A percentile compares a stretch with the other conserved stretches of the same genome.
Evolutionary conservation across 2,329 filamentous ascomycete genomes (phyloP).

Genomic region (Fusarium vanettenii): DNA sequence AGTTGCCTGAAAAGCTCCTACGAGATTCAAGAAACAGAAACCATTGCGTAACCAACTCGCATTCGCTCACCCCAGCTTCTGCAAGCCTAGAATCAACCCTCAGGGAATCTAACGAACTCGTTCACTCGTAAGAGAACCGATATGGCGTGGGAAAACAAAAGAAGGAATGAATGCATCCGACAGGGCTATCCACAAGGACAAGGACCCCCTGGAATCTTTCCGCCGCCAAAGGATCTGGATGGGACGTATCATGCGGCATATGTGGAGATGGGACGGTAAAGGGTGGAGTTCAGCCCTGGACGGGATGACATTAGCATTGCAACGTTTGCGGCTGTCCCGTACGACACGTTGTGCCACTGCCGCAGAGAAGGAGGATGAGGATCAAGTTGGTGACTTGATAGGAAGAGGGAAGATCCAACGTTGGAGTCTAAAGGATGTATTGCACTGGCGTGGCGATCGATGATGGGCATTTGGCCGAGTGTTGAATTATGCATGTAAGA

Average conservation of each 20-base stretch:
- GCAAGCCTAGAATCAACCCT: background rate
- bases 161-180: background rate
- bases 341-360: background rate
- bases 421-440: background rate
- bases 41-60: background rate
- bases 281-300: background rate
- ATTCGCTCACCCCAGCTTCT: background rate
- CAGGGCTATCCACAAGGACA: background rate
- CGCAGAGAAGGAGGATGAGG: background rate
- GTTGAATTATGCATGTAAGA: background rate
- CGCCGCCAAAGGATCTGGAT: background rate
- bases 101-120: background rate
- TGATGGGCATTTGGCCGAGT: background rate
- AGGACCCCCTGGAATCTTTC: background rate
- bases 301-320: background rate
- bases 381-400: background rate
- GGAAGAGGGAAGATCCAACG: background rate
- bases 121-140: background rate
- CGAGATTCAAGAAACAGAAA: background rate
- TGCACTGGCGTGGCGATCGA: background rate
- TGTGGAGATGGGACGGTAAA: background rate
- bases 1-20: too few relatives aligned
- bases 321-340: background rate
- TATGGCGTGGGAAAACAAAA: background rate
- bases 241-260: slow-evolving; percentile 35